These are phyloP conservation scores for Candida michaelii DNA, from an alignment of 805 yeast species.

Conservation along the genomic window DNA sequence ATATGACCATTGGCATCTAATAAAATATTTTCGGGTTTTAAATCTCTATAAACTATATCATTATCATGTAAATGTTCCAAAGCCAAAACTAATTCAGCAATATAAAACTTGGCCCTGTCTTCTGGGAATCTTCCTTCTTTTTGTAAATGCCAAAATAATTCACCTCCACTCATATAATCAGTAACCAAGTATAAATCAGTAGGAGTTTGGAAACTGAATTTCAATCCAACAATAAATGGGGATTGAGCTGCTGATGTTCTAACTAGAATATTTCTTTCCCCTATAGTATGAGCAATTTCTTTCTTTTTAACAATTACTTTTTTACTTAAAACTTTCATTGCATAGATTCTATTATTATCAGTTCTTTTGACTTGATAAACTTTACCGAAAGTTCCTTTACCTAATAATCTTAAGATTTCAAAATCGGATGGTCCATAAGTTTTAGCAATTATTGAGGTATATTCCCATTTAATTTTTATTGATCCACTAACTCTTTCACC, in stretches of 20 bases:
- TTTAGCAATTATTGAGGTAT: conserved; percentile 60
- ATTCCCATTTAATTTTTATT: conserved; percentile 72
- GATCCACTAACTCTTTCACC: conserved; percentile 80
- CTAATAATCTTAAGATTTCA: conserved; percentile 84
- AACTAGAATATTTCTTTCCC: conserved; percentile 92
- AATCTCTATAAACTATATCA: conserved; percentile 93
- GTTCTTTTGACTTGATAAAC: conserved; percentile 92
- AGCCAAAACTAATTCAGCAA: conserved; percentile 92
- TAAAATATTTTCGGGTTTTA: conserved; percentile 94
- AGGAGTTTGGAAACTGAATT: conserved; percentile 95
- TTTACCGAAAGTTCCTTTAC: conserved; percentile 97
- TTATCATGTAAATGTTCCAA: conserved; percentile 93
- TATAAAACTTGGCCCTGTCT: conserved; percentile 93
- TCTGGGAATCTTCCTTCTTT: conserved; percentile 93
- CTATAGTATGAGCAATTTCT: conserved; percentile 97
- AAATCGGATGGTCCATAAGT: conserved; percentile 94
- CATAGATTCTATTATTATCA: conserved; percentile 89
- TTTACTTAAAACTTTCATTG: conserved; percentile 95
- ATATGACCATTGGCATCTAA: conserved; percentile 97
- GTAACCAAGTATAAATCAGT: conserved; percentile 89
- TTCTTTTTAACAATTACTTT: conserved; percentile 94
- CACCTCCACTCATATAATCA: conserved; percentile 98
- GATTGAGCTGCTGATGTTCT: conserved; percentile 86
- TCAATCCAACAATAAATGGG: conserved; percentile 93
- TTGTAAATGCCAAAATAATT: conserved; percentile 93